These are phyloP conservation scores for Candida krabiensis DNA, from an alignment of 805 yeast genomes.

Conservation along the genomic window DNA sequence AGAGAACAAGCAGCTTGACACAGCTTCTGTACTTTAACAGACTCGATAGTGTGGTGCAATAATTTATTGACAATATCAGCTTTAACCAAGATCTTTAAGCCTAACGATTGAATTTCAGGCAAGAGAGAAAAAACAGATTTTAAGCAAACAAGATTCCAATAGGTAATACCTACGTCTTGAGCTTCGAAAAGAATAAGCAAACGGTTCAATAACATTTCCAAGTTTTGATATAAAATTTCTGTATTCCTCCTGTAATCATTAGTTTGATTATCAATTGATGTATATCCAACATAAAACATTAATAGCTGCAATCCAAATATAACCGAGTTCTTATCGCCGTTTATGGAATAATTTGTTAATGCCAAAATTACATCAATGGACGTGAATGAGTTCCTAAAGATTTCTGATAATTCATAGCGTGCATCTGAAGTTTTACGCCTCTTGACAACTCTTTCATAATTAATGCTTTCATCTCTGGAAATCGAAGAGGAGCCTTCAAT, in stretches of 20 bases:
- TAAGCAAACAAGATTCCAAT: slow-evolving; percentile 16
- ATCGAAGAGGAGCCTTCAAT: not conserved
- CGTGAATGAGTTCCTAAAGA: slow-evolving; percentile 27
- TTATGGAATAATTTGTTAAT: slow-evolving; percentile 9
- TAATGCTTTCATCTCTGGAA: not conserved
- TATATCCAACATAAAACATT: slow-evolving; percentile 22
- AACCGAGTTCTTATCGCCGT: slow-evolving; percentile 16
- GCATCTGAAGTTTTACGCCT: slow-evolving; percentile 32
- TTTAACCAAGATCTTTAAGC: not conserved
- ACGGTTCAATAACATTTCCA: slow-evolving; percentile 7
- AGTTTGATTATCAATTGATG: slow-evolving; percentile 5
- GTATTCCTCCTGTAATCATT: not conserved
- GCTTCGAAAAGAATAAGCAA: slow-evolving; percentile 21
- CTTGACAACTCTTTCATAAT: slow-evolving; percentile 13
- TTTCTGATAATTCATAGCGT: slow-evolving; percentile 16
- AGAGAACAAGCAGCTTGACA: slow-evolving; percentile 35
- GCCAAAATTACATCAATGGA: slow-evolving; percentile 29
- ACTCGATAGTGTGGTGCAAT: slow-evolving; percentile 37
- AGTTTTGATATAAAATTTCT: not conserved
- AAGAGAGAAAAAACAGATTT: slow-evolving; percentile 8
- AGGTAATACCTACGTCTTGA: slow-evolving; percentile 13
- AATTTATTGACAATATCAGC: slow-evolving; percentile 24
- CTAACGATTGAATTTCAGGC: not conserved
- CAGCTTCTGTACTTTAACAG: slow-evolving; percentile 33
- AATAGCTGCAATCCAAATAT: slow-evolving; percentile 32